These are phyloP conservation scores for Fusarium coicis DNA, from an alignment of 2,329 filamentous ascomycete genomes.

Conservation along the genomic window DNA sequence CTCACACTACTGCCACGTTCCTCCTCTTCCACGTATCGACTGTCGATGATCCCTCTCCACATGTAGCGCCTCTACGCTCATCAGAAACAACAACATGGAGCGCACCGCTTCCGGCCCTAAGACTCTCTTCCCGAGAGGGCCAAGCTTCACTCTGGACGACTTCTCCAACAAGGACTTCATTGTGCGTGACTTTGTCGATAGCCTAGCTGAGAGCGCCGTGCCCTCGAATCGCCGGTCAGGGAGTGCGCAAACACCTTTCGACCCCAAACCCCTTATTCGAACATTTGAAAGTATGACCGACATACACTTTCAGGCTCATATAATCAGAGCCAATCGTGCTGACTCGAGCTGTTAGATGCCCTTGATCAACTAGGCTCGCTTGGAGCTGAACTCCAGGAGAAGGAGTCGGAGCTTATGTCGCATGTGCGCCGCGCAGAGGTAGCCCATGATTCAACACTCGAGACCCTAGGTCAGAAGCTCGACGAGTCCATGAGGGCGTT, in stretches of 20 bases:
- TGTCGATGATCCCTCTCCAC: constrained; percentile 34
- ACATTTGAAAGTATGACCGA: constrained; percentile 79
- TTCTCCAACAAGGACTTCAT: constrained; percentile 94
- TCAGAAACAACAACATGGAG: constrained; percentile 52
- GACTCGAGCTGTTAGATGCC: constrained; percentile 58
- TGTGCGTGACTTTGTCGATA: constrained; percentile 96
- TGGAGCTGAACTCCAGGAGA: constrained; percentile 85
- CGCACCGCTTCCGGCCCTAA: constrained; percentile 63
- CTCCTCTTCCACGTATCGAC: constrained; percentile 8
- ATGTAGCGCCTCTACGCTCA: constrained; percentile 46
- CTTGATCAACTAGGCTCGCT: constrained; percentile 75
- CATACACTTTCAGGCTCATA: not conserved
- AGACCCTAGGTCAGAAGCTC: constrained; percentile 86
- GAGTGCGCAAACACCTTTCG: constrained; percentile 74
- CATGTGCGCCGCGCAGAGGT: constrained; percentile 91
- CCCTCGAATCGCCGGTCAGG: constrained; percentile 84
- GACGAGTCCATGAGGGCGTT: constrained; percentile 94
- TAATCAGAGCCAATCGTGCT: constrained; percentile 13
- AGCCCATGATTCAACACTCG: constrained; percentile 91
- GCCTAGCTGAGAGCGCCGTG: constrained; percentile 85
- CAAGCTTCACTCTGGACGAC: constrained; percentile 88
- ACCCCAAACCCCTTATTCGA: constrained; percentile 95
- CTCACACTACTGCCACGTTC: not conserved
- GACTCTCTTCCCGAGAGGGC: constrained; percentile 80
- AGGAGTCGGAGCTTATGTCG: constrained; percentile 89